Percentiles rank a stretch among this genome's conserved stretches.
These are phyloP conservation scores for Coniferiporia sulphurascens DNA, from an alignment of 1,284 basidiomycete genomes.

Conservation along the genomic window DNA sequence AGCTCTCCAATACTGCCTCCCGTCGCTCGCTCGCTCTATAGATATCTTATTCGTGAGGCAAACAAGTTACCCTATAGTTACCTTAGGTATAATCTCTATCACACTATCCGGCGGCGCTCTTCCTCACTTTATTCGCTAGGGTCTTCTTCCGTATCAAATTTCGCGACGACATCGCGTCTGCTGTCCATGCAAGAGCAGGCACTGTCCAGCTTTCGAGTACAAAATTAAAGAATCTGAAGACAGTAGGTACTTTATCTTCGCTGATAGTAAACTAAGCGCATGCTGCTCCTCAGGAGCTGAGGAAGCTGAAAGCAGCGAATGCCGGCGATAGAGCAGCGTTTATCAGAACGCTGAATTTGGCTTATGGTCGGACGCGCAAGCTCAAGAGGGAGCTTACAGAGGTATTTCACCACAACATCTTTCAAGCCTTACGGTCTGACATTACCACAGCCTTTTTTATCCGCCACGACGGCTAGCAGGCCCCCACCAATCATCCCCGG, in stretches of 20 bases:
- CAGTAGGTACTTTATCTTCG: constrained; percentile 33
- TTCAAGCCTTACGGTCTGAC: constrained; percentile 2
- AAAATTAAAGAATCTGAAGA: constrained; percentile 47
- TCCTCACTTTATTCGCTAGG: constrained; percentile 33
- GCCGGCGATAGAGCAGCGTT: constrained; percentile 49
- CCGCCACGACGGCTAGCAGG: constrained; percentile 35
- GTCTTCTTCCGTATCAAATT: constrained; percentile 62
- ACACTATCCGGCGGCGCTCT: constrained; percentile 7
- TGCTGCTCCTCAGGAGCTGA: constrained; percentile 42
- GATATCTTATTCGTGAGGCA: constrained; percentile 47
- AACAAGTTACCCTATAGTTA: constrained; percentile 52
- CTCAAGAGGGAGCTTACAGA: constrained; percentile 61
- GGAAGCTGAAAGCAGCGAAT: constrained; percentile 54
- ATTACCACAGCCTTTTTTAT: constrained; percentile 47
- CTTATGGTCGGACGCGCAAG: constrained; percentile 75
- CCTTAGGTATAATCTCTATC: constrained; percentile 40
- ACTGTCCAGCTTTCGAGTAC: constrained; percentile 26
- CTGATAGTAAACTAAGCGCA: neutral
- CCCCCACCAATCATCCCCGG: constrained; percentile 46
- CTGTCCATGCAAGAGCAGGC: constrained; percentile 29
- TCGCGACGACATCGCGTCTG: constrained; percentile 45
- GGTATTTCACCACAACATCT: constrained; percentile 31
- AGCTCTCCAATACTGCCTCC: neutral
- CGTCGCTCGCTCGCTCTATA: constrained; percentile 38
- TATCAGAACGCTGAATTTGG: constrained; percentile 57